Evolutionary conservation across 2,329 filamentous ascomycete species (phyloP).

Genomic region (Neurospora crassa): DNA sequence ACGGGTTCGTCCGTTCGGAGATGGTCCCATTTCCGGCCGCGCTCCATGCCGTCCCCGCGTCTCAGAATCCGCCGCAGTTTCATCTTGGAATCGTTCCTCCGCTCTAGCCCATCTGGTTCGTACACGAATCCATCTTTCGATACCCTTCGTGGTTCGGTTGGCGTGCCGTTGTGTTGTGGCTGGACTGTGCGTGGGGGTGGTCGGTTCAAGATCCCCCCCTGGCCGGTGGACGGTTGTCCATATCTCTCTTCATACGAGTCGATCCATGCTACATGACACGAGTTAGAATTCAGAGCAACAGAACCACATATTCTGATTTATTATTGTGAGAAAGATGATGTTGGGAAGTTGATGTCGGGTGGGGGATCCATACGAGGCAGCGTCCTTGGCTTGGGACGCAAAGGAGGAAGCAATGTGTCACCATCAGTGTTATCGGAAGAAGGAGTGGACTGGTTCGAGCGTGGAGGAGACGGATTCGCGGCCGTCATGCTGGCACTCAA

Average conservation of each 20-base stretch:
- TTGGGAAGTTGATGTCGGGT: conserved; percentile 7
- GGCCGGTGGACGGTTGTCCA: conserved; percentile 28
- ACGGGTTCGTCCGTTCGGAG: conserved; percentile 49
- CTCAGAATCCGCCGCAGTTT: conserved; percentile 37
- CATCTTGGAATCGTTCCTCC: conserved; percentile 16
- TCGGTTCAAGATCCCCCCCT: conserved; percentile 29
- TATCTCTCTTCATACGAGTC: conserved; percentile 35
- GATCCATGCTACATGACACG: conserved; percentile 33
- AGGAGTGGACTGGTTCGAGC: conserved; percentile 12
- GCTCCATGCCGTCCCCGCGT: conserved; percentile 35
- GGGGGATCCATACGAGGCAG: conserved; percentile 21
- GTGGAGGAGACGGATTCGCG: conserved; percentile 11
- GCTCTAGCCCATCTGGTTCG: conserved; percentile 27
- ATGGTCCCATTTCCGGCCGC: conserved; percentile 50
- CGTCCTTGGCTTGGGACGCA: conserved; percentile 10
- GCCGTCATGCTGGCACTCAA: conserved; percentile 12
- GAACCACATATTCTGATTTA: neutral
- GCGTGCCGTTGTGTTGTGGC: conserved; percentile 33
- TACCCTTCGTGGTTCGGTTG: conserved; percentile 31
- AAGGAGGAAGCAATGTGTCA: neutral
- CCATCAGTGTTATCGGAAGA: neutral
- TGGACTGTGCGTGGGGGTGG: conserved; percentile 28
- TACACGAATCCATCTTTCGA: conserved; percentile 40
- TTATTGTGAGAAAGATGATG: neutral
- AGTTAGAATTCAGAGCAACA: conserved; percentile 1